A percentile compares a stretch with the other conserved stretches of the same genome.
Evolutionary conservation across 2,329 filamentous ascomycete genomes (phyloP).

Genomic region (Lizonia empirigonia): DNA sequence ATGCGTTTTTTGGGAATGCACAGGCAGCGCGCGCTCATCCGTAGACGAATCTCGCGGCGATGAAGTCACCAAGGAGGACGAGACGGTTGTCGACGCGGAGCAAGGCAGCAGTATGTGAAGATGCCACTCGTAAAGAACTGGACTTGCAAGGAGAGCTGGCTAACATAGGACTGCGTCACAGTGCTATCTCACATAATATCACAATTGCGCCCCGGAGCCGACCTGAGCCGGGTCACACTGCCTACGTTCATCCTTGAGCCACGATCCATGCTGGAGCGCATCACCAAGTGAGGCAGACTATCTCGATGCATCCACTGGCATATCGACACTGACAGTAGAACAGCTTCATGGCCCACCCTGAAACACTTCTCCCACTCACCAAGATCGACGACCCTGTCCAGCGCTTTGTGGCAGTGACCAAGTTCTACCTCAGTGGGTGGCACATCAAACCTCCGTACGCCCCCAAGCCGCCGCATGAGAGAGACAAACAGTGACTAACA

Average conservation of each 20-base stretch:
- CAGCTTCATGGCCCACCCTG: slow-evolving; percentile 99
- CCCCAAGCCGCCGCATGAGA: not conserved
- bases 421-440: slow-evolving; percentile 98
- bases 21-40: slow-evolving; percentile 51
- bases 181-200: slow-evolving; percentile 97
- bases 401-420: slow-evolving; percentile 92
- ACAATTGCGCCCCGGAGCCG: slow-evolving; percentile 91
- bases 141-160: slow-evolving; percentile 4
- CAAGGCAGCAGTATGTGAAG: slow-evolving; percentile 82
- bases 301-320: not conserved
- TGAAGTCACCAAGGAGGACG: slow-evolving; percentile 62
- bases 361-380: slow-evolving; percentile 88
- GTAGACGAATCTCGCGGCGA: slow-evolving; percentile 46
- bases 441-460: slow-evolving; percentile 95
- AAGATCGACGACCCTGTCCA: slow-evolving; percentile 85
- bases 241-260: slow-evolving; percentile 98
- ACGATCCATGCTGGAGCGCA: slow-evolving; percentile 95
- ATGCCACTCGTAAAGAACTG: not conserved
- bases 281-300: slow-evolving; percentile 78
- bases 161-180: slow-evolving; percentile 48
- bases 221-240: slow-evolving; percentile 90
- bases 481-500: slow-evolving; percentile 32
- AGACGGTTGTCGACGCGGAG: slow-evolving; percentile 83
- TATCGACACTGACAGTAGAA: slow-evolving; percentile 25
- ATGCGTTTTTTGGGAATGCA: slow-evolving; percentile 2